These are phyloP conservation scores for Wickerhamomyces kurtzmanii DNA, from an alignment of 805 yeast species.

Conservation along the genomic window DNA sequence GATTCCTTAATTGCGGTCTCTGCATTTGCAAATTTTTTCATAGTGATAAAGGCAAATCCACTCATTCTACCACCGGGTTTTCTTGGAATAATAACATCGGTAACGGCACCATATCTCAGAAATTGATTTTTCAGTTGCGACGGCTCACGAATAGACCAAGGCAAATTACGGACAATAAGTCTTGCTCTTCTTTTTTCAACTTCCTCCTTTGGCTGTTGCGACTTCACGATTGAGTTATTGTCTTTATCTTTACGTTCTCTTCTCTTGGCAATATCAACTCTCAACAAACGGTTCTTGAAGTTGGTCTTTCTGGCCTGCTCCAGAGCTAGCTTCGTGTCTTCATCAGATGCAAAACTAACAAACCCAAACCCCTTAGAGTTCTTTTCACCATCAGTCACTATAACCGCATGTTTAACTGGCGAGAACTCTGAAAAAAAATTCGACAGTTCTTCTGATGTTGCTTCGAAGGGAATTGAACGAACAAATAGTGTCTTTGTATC, in stretches of 20 bases:
- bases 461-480: conserved; percentile 72
- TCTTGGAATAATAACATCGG: conserved; percentile 83
- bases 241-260: conserved; percentile 56
- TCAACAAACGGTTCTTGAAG: conserved; percentile 54
- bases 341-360: conserved; percentile 78
- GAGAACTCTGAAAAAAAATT: conserved; percentile 86
- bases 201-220: conserved; percentile 17
- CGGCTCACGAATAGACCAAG: conserved; percentile 89
- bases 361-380: conserved; percentile 93
- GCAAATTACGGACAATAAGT: conserved; percentile 82
- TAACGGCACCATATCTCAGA: conserved; percentile 73
- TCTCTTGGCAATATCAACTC: conserved; percentile 85
- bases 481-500: conserved; percentile 65
- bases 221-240: conserved; percentile 1
- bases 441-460: conserved; percentile 72
- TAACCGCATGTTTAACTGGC: conserved; percentile 91
- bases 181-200: conserved; percentile 80
- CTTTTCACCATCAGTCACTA: conserved; percentile 70
- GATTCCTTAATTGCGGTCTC: conserved; percentile 69
- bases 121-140: conserved; percentile 62
- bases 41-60: conserved; percentile 91
- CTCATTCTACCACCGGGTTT: conserved; percentile 82
- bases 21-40: conserved; percentile 74
- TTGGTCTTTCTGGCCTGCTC: conserved; percentile 54
- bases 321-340: conserved; percentile 74